A percentile compares a stretch with the other conserved stretches of the same genome.
These are phyloP conservation scores for Corchorus olitorius DNA, from an alignment of 345 rosid genomes.

Conservation along the genomic window DNA sequence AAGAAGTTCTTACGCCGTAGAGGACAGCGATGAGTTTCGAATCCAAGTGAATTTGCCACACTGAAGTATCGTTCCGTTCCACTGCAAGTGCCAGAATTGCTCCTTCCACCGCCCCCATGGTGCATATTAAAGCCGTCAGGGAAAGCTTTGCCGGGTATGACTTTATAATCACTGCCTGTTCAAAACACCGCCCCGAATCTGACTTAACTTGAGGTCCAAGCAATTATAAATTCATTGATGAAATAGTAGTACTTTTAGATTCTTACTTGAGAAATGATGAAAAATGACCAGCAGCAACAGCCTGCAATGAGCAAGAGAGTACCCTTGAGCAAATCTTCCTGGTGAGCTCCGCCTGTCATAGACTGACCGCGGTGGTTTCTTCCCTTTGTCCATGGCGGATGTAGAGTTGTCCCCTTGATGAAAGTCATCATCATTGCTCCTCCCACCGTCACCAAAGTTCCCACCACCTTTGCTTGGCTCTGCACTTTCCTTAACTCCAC, in stretches of 20 bases:
- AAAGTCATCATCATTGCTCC: constrained; percentile 62
- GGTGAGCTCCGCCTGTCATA: not conserved
- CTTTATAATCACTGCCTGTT: constrained; percentile 54
- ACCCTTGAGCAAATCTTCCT: constrained; percentile 48
- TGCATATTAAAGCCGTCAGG: constrained; percentile 62
- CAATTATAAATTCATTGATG: too few species aligned
- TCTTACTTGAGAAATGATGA: constrained; percentile 64
- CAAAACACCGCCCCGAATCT: not conserved
- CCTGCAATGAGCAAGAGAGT: constrained; percentile 57
- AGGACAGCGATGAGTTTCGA: constrained; percentile 38
- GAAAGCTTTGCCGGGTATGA: constrained; percentile 75
- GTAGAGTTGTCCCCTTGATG: constrained; percentile 36
- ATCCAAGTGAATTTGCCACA: constrained; percentile 53
- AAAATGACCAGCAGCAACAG: constrained; percentile 68
- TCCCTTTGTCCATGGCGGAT: constrained; percentile 29
- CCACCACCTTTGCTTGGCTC: constrained; percentile 47
- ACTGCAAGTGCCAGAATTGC: constrained; percentile 42
- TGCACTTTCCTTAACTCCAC: constrained; percentile 30
- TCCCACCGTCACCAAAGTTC: constrained; percentile 44
- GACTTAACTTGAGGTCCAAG: too few species aligned
- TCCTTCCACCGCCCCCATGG: constrained; percentile 57
- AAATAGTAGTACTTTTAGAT: not conserved
- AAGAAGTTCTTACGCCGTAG: constrained; percentile 29
- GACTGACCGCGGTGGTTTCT: not conserved
- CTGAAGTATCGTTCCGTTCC: constrained; percentile 51